These are phyloP conservation scores for Astathelohania contejeani DNA, from an alignment of 371 early-diverging fungal species.

Conservation along the genomic window DNA sequence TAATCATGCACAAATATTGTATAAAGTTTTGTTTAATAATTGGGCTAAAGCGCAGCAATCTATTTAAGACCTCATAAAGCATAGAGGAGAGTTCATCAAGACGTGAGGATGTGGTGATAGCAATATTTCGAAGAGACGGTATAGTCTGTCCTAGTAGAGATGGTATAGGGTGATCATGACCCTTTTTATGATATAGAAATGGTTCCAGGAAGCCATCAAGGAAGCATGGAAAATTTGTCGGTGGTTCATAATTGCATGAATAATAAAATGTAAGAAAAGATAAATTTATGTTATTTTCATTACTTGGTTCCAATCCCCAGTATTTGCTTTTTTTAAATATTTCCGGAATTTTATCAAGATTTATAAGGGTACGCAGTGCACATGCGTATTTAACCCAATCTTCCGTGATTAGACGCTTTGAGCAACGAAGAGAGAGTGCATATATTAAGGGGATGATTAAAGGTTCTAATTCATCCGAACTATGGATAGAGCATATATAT, in stretches of 20 bases:
- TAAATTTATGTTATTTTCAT: no score
- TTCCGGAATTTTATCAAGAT: background rate
- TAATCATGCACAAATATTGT: slow-evolving; percentile 13
- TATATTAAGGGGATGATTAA: background rate
- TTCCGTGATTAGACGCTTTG: background rate
- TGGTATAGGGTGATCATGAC: background rate
- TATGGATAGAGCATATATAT: no score
- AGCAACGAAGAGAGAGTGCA: background rate
- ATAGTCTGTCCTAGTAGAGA: background rate
- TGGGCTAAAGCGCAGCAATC: background rate
- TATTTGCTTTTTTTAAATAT: background rate
- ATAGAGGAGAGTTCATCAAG: background rate
- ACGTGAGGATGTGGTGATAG: background rate
- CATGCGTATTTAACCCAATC: background rate
- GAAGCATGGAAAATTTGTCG: slow-evolving; percentile 6
- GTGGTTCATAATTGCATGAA: slow-evolving; percentile 1
- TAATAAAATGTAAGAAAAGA: no score
- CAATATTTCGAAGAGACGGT: slow-evolving; percentile 1
- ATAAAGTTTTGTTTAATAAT: slow-evolving; percentile 36
- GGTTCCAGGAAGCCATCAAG: slow-evolving; percentile 28
- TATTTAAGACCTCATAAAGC: slow-evolving; percentile 6
- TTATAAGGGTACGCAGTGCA: background rate
- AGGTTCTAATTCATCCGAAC: background rate
- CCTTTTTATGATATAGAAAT: slow-evolving; percentile 12
- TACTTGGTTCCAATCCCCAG: background rate